Conservation (phyloP, 768 basidiomycete genomes). For the Coprinopsis cinerea region DNA sequence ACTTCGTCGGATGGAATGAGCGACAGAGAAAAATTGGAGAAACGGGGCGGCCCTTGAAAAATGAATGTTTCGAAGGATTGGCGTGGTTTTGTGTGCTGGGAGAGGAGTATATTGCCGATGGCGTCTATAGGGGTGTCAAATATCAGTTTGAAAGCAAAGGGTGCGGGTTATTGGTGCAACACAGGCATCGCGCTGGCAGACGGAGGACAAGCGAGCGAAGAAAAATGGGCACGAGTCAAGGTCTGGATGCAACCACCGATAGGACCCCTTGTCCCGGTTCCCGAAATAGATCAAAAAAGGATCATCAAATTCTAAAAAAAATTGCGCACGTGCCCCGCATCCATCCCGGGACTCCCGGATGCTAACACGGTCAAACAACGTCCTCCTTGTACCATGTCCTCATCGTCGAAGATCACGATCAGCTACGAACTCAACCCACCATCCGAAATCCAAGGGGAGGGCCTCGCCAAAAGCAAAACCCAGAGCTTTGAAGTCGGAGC, state of each 20-base stretch:
- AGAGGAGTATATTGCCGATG: not conserved
- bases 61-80: not conserved
- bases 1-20: too few relatives aligned
- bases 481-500: conserved; percentile 15
- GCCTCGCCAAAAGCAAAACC: conserved; percentile 16
- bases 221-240: not conserved
- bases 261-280: not conserved
- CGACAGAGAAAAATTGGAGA: too few relatives aligned
- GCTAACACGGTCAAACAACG: not conserved
- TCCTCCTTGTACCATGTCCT: not conserved
- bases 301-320: not conserved
- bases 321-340: not conserved
- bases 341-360: not conserved
- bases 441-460: conserved; percentile 16
- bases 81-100: not conserved
- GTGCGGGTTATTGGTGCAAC: not conserved
- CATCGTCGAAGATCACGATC: conserved; percentile 24
- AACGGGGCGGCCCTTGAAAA: not conserved
- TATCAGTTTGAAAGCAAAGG: not conserved
- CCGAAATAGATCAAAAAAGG: not conserved
- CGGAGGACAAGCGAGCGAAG: not conserved
- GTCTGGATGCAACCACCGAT: not conserved
- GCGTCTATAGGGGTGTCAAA: not conserved
- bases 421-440: conserved; percentile 42
- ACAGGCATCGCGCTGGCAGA: not conserved